These are phyloP conservation scores for Pleurotus tuber-regium DNA, from an alignment of 768 basidiomycete genomes.

Conservation along the genomic window DNA sequence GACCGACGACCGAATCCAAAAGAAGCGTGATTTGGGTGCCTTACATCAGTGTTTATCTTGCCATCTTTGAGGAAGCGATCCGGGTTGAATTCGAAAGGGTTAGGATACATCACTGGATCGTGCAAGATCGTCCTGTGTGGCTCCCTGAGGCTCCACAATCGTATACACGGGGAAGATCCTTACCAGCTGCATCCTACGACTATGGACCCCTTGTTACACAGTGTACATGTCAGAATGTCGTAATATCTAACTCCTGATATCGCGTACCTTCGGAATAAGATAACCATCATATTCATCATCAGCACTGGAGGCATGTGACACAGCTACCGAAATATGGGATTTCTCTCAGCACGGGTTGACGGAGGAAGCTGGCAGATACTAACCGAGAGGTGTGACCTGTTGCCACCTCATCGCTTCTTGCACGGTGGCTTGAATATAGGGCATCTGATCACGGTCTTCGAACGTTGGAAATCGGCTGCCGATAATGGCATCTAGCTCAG, in stretches of 20 bases:
- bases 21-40: slow-evolving; percentile 23
- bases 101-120: slow-evolving; percentile 17
- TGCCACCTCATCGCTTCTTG: slow-evolving; percentile 24
- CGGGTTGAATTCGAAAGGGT: slow-evolving; percentile 26
- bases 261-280: slow-evolving; percentile 24
- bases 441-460: slow-evolving; percentile 18
- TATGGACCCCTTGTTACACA: slow-evolving; percentile 27
- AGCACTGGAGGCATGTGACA: slow-evolving; percentile 23
- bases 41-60: slow-evolving; percentile 17
- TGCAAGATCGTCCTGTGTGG: slow-evolving; percentile 18
- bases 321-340: slow-evolving; percentile 10
- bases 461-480: slow-evolving; percentile 27
- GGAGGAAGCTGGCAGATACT: slow-evolving; percentile 2
- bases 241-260: slow-evolving; percentile 25
- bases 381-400: slow-evolving; percentile 19
- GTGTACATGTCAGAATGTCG: slow-evolving; percentile 3
- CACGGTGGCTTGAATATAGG: slow-evolving; percentile 23
- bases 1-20: slow-evolving; percentile 34
- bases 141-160: too few relatives aligned
- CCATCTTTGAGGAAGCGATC: slow-evolving; percentile 27
- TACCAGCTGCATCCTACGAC: slow-evolving; percentile 29
- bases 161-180: too few relatives aligned
- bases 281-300: slow-evolving; percentile 36
- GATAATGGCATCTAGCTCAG: slow-evolving; percentile 33
- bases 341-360: neutral